phyloP scores from a whole-genome alignment of 2,329 filamentous ascomycete genomes.

The Tolypocladium sp. region DNA sequence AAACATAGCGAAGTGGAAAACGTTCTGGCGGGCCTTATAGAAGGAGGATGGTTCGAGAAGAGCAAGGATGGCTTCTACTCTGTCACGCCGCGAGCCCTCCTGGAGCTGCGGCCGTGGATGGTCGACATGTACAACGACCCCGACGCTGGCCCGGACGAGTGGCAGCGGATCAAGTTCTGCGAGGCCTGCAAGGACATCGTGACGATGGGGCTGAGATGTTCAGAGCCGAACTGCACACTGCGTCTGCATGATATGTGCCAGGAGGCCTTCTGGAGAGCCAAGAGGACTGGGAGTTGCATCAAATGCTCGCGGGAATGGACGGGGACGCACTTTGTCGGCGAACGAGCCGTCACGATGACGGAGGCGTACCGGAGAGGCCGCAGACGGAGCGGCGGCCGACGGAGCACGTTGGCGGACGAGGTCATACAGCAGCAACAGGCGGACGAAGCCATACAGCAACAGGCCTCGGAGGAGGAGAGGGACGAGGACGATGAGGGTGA shows the following conservation, averaged over 20 bases:
- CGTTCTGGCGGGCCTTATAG: conserved; percentile 59
- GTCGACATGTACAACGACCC: conserved; percentile 83
- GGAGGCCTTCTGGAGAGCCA: conserved; percentile 62
- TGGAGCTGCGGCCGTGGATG: conserved; percentile 80
- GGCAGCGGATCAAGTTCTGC: conserved; percentile 76
- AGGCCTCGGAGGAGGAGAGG: conserved; percentile 5
- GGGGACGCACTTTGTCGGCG: conserved; percentile 42
- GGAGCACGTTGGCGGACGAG: conserved; percentile 24
- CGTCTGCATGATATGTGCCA: conserved; percentile 72
- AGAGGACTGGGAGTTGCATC: conserved; percentile 55
- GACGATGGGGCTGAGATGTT: conserved; percentile 73
- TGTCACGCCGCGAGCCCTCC: conserved; percentile 65
- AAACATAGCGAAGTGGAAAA: conserved; percentile 71
- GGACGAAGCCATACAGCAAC: conserved; percentile 21
- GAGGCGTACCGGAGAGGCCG: conserved; percentile 37
- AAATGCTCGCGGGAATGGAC: conserved; percentile 44
- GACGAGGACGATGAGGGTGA: conserved; percentile 3
- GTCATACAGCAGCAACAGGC: conserved; percentile 17
- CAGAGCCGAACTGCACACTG: conserved; percentile 54
- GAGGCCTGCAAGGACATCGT: conserved; percentile 84
- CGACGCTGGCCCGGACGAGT: conserved; percentile 47
- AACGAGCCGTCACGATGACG: conserved; percentile 46
- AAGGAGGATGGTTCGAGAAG: conserved; percentile 78
- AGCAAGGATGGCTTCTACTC: conserved; percentile 64
- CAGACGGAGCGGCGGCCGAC: conserved; percentile 23